These are phyloP conservation scores for Closterium sp. DNA, from an alignment of 139 green algal genomes.

Conservation along the genomic window DNA sequence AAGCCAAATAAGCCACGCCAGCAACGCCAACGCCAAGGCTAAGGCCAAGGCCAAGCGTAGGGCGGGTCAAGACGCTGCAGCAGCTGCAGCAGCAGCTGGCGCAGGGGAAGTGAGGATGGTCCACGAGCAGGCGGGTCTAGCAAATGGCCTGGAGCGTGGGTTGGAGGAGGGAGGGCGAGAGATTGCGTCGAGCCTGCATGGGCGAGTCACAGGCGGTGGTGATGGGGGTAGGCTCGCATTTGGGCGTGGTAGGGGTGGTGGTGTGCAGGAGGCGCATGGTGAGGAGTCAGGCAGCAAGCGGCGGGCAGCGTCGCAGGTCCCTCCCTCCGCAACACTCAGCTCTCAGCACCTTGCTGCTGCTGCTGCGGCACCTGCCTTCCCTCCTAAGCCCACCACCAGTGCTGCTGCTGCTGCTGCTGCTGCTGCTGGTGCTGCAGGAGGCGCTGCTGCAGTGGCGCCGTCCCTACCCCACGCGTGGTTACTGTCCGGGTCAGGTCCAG, in stretches of 20 bases:
- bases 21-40: not conserved
- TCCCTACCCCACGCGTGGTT: not conserved
- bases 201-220: too few species aligned
- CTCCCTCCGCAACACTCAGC: not conserved
- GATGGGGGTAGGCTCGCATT: too few species aligned
- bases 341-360: not conserved
- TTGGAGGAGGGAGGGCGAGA: not conserved
- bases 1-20: not conserved
- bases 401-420: too few species aligned
- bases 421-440: not conserved
- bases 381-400: not conserved
- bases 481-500: not conserved
- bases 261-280: too few species aligned
- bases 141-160: too few species aligned
- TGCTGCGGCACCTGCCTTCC: not conserved
- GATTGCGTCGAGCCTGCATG: too few species aligned
- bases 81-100: not conserved
- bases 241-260: too few species aligned
- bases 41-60: not conserved
- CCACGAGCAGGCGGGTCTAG: not conserved
- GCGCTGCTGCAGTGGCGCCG: not conserved
- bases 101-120: not conserved
- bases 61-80: not conserved
- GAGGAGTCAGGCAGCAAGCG: not conserved
- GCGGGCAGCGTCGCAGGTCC: not conserved